A percentile compares a stretch with the other conserved stretches of the same genome.
Evolutionary conservation across 164 flowering plant species (phyloP).

Genomic region (Annona squamosa): DNA sequence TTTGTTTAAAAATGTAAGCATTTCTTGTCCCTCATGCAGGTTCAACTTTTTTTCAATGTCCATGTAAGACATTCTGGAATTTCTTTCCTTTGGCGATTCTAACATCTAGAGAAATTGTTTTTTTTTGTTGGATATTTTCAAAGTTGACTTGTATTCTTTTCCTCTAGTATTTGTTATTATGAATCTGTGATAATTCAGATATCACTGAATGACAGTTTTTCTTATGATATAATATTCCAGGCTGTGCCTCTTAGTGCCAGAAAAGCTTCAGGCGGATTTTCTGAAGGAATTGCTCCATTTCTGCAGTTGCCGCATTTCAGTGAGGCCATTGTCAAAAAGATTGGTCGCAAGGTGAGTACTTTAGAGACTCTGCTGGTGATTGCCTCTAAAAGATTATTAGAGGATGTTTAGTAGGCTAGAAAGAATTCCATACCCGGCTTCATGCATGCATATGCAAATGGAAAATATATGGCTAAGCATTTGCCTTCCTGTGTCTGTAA

Average conservation of each 20-base stretch:
- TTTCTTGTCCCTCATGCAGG: background rate
- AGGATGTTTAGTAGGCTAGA: background rate
- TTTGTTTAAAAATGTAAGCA: no score
- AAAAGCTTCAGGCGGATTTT: slow-evolving; percentile 65
- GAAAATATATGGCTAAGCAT: background rate
- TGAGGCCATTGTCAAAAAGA: slow-evolving; percentile 63
- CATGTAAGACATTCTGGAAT: no score
- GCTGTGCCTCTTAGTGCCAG: slow-evolving; percentile 92
- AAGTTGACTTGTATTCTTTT: no score
- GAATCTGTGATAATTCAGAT: no score
- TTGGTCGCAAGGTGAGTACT: slow-evolving; percentile 60
- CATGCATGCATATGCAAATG: background rate
- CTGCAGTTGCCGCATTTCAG: slow-evolving; percentile 91
- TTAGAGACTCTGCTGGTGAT: slow-evolving; percentile 19
- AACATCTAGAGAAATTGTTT: no score
- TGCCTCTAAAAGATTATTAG: background rate
- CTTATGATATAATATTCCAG: slow-evolving; percentile 29
- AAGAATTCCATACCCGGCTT: background rate
- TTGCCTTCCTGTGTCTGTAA: background rate
- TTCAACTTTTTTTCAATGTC: no score
- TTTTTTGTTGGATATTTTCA: no score
- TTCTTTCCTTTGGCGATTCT: no score
- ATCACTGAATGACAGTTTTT: no score
- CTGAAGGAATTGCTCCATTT: slow-evolving; percentile 84
- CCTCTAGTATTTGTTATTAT: no score